Conservation (phyloP, 805 yeast genomes). For the Monosporozyma servazzii region DNA sequence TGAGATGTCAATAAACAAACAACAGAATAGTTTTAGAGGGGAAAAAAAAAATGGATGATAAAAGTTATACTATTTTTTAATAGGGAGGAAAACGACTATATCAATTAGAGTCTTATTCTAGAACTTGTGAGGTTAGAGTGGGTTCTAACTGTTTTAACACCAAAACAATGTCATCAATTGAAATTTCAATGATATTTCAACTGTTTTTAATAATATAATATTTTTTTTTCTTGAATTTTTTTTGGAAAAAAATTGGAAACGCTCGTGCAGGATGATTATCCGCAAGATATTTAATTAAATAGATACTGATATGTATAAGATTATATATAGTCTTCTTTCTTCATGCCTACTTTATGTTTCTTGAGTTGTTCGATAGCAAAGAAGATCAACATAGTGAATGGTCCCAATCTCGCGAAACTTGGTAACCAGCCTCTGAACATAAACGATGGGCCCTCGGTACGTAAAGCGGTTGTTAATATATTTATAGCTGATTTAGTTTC, state of each 20-base stretch:
- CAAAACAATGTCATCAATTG: not conserved
- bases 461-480: slow-evolving; percentile 47
- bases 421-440: slow-evolving; percentile 91
- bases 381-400: slow-evolving; percentile 65
- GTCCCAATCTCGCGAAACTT: slow-evolving; percentile 76
- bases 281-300: not conserved
- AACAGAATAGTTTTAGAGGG: no score
- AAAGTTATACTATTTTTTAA: not conserved
- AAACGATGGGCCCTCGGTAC: slow-evolving; percentile 64
- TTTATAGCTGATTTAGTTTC: slow-evolving; percentile 38
- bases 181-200: not conserved
- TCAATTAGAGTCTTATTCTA: not conserved
- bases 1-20: not conserved
- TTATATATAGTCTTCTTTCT: slow-evolving; percentile 6
- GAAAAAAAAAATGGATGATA: not conserved
- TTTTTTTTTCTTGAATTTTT: not conserved
- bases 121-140: not conserved
- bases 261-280: not conserved
- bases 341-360: slow-evolving; percentile 43
- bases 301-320: not conserved
- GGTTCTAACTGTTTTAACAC: not conserved
- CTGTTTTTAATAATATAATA: not conserved
- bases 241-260: not conserved
- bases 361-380: slow-evolving; percentile 60
- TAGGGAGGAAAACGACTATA: not conserved